Conservation (phyloP, 345 rosid species). For the sweet orange (Citrus sinensis) region DVS_A1.0 CM039169.1:5477001-5477500, state of each 20-base stretch:
- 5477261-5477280: neutral
- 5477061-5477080: conserved; percentile 48
- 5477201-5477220: neutral
- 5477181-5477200: neutral
- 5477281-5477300: neutral
- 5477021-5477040: conserved; percentile 11
- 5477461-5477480: too few species aligned
- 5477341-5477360: neutral
- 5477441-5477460: too few species aligned
- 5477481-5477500: too few species aligned
- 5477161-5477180: neutral
- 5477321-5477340: too few species aligned
- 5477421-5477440: too few species aligned
- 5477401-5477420: too few species aligned
- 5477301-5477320: neutral
- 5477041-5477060: conserved; percentile 30
- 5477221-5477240: too few species aligned
- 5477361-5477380: too few species aligned
- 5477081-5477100: conserved; percentile 40
- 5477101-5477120: conserved; percentile 2
- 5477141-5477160: neutral
- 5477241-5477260: too few species aligned
- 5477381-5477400: too few species aligned
- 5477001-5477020: neutral
- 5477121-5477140: neutral